These are phyloP conservation scores for Pyrenochaeta sp. DNA, from an alignment of 2,329 filamentous ascomycete genomes.

Conservation along the genomic window DNA sequence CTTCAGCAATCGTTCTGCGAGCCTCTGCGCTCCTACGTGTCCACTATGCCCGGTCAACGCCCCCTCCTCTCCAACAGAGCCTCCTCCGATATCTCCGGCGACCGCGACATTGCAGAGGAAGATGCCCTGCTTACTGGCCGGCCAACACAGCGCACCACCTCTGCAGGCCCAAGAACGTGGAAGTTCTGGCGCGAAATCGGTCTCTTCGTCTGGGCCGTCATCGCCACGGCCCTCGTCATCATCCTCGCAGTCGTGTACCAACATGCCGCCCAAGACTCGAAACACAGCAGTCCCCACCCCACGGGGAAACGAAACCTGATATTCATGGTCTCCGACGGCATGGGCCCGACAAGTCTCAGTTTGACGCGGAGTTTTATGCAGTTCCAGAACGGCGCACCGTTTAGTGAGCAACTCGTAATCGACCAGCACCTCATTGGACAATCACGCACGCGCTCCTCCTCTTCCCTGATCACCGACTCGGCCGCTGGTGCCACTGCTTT, in stretches of 20 bases:
- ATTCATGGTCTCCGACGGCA: slow-evolving; percentile 99
- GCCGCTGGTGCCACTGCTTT: slow-evolving; percentile 98
- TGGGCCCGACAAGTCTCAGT: slow-evolving; percentile 91
- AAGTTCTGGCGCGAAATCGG: slow-evolving; percentile 76
- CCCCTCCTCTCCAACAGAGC: slow-evolving; percentile 64
- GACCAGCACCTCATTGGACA: slow-evolving; percentile 92
- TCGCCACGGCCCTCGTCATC: slow-evolving; percentile 81
- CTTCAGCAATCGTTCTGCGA: not conserved
- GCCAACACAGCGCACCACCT: slow-evolving; percentile 36
- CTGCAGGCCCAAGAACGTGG: slow-evolving; percentile 53
- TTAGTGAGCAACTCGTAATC: slow-evolving; percentile 77
- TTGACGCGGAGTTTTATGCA: slow-evolving; percentile 89
- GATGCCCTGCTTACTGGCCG: slow-evolving; percentile 69
- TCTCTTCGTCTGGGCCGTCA: slow-evolving; percentile 81
- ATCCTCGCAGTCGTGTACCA: slow-evolving; percentile 85
- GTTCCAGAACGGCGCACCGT: slow-evolving; percentile 74
- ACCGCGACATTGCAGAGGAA: slow-evolving; percentile 67
- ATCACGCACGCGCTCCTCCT: slow-evolving; percentile 84
- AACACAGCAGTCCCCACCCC: slow-evolving; percentile 45
- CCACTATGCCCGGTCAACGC: slow-evolving; percentile 56
- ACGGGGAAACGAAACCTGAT: slow-evolving; percentile 87
- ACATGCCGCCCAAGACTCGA: slow-evolving; percentile 54
- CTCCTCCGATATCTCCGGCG: slow-evolving; percentile 65
- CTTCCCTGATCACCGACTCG: slow-evolving; percentile 89
- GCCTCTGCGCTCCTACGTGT: not conserved